Conservation (phyloP, 768 basidiomycete species). For the Kondoa subrosea region DNA sequence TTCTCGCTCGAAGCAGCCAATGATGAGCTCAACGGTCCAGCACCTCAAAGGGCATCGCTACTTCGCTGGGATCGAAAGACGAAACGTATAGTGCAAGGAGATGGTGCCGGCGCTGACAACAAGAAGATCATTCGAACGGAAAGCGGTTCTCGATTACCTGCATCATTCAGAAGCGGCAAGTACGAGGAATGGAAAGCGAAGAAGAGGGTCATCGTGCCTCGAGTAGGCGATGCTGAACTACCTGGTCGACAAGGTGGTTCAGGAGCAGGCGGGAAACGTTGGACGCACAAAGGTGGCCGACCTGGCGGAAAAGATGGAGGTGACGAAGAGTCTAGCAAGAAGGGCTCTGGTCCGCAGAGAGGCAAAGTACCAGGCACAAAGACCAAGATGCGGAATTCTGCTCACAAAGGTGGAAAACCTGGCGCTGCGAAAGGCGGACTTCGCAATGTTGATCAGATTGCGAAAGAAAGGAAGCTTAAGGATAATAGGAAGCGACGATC, state of each 20-base stretch:
- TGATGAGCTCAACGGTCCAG: constrained; percentile 39
- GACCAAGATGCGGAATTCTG: constrained; percentile 27
- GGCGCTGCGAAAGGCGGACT: constrained; percentile 57
- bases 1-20: constrained; percentile 64
- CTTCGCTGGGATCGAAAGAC: constrained; percentile 90
- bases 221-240: constrained; percentile 64
- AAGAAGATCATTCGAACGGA: constrained; percentile 85
- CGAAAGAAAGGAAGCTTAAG: constrained; percentile 49
- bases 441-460: constrained; percentile 74
- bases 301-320: constrained; percentile 52
- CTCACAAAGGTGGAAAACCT: constrained; percentile 37
- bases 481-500: constrained; percentile 39
- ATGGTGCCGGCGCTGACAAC: constrained; percentile 73
- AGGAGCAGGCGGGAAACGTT: constrained; percentile 37
- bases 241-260: constrained; percentile 11
- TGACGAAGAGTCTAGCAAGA: constrained; percentile 56
- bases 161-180: constrained; percentile 76
- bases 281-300: constrained; percentile 52
- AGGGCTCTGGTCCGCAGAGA: constrained; percentile 43
- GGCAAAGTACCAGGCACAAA: constrained; percentile 45
- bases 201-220: constrained; percentile 53
- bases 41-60: constrained; percentile 38
- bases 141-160: constrained; percentile 75
- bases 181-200: constrained; percentile 91
- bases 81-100: constrained; percentile 79